Evolutionary conservation across 441 rosid species (phyloP).

Genomic region (Macaranga tanarius): DNA sequence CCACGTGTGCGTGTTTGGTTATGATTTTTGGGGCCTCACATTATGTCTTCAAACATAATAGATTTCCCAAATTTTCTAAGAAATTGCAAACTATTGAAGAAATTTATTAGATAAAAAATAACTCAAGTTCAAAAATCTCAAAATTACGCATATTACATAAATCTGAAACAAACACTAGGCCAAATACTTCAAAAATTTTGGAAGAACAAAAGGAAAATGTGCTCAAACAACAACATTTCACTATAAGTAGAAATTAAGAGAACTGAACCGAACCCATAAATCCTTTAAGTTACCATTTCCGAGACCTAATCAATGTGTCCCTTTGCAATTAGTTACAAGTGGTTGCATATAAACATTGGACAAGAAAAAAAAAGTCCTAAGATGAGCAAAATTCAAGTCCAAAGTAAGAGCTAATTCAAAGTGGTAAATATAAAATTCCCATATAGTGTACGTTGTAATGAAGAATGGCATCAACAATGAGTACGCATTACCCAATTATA

Average conservation of each 20-base stretch:
- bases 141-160: too few relatives aligned
- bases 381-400: neutral
- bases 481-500: neutral
- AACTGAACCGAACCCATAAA: constrained; percentile 70
- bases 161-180: neutral
- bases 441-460: neutral
- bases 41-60: too few relatives aligned
- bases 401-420: neutral
- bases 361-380: neutral
- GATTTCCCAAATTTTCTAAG: too few relatives aligned
- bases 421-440: too few relatives aligned
- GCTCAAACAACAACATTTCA: neutral
- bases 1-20: too few relatives aligned
- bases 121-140: too few relatives aligned
- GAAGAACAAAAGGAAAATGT: constrained; percentile 63
- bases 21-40: too few relatives aligned
- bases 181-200: neutral
- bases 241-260: constrained; percentile 20
- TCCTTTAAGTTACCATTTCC: constrained; percentile 37
- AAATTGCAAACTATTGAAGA: too few relatives aligned
- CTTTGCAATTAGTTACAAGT: constrained; percentile 18
- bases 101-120: neutral
- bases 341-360: neutral
- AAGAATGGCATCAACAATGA: neutral
- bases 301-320: constrained; percentile 37